These are phyloP conservation scores for Ganoderma meredithae DNA, from an alignment of 1,284 basidiomycete species.

Conservation along the genomic window DNA sequence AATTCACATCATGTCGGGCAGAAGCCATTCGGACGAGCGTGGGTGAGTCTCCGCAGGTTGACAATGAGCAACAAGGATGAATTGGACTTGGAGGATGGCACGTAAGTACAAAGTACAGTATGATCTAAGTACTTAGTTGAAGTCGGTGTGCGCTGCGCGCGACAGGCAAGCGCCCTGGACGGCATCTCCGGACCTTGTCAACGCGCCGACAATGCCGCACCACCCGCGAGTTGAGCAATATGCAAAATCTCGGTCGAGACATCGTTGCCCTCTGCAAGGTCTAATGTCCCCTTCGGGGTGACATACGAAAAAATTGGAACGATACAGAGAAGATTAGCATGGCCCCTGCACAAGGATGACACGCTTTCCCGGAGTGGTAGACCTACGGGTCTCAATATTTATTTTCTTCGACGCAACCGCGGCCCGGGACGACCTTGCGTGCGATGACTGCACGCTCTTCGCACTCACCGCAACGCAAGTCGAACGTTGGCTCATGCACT, in stretches of 20 bases:
- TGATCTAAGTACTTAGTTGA: too few species aligned
- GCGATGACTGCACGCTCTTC: neutral
- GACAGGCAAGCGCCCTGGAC: neutral
- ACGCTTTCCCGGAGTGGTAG: conserved; percentile 34
- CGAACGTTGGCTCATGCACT: neutral
- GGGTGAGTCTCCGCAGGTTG: neutral
- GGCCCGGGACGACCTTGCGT: neutral
- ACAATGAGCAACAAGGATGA: neutral
- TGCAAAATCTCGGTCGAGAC: neutral
- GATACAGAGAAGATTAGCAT: conserved; percentile 35
- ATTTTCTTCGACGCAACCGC: conserved; percentile 16
- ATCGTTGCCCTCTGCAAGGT: neutral
- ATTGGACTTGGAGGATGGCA: neutral
- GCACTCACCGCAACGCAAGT: neutral
- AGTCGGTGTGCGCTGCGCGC: too few species aligned
- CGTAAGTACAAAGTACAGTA: too few species aligned
- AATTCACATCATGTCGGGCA: neutral
- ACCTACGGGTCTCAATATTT: conserved; percentile 35
- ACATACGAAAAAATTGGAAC: conserved; percentile 34
- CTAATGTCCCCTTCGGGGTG: conserved; percentile 30
- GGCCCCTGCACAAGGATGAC: conserved; percentile 34
- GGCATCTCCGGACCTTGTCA: neutral
- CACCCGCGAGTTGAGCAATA: conserved; percentile 22
- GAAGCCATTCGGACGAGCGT: neutral
- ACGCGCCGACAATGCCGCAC: neutral